Evolutionary conservation across 208 protist genomes (phyloP).

Genomic region (Leishmania aethiopica): DNA sequence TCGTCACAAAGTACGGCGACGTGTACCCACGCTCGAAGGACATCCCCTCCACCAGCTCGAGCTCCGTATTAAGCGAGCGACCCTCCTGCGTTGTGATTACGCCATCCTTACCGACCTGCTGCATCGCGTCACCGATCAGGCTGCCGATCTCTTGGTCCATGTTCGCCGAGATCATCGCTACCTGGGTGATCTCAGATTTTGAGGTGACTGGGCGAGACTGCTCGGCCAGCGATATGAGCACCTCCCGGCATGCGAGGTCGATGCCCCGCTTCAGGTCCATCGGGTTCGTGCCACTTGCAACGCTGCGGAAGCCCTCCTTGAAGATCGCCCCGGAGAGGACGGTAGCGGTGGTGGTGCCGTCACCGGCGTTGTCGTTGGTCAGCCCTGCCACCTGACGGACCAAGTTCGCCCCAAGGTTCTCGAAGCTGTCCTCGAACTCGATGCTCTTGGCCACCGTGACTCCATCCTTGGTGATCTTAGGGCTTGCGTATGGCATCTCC

Average conservation of each 20-base stretch:
- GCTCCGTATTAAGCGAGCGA: slow-evolving; percentile 98
- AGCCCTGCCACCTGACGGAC: slow-evolving; percentile 95
- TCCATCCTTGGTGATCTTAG: slow-evolving; percentile 99
- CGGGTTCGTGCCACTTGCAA: slow-evolving; percentile 99
- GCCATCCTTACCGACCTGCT: slow-evolving; percentile 99
- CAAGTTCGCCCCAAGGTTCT: slow-evolving; percentile 99
- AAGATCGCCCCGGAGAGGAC: slow-evolving; percentile 98
- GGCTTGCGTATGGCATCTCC: slow-evolving; percentile 97
- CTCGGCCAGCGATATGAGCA: slow-evolving; percentile 94
- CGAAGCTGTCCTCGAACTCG: slow-evolving; percentile 97
- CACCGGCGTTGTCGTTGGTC: slow-evolving; percentile 98
- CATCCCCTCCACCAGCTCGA: slow-evolving; percentile 99
- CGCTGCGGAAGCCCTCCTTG: slow-evolving; percentile 97
- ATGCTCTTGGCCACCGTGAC: slow-evolving; percentile 99
- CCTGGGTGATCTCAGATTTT: slow-evolving; percentile 97
- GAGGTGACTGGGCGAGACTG: slow-evolving; percentile 96
- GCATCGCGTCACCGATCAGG: slow-evolving; percentile 99
- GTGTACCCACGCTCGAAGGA: slow-evolving; percentile 98
- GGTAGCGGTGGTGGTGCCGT: slow-evolving; percentile 99
- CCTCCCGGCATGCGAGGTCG: slow-evolving; percentile 94
- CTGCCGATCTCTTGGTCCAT: slow-evolving; percentile 98
- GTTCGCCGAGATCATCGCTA: slow-evolving; percentile 99
- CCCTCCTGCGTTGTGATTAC: slow-evolving; percentile 99
- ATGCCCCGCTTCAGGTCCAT: slow-evolving; percentile 99
- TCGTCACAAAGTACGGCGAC: slow-evolving; percentile 99